These are phyloP conservation scores for Agrocybe praecox DNA, from an alignment of 768 basidiomycete species.

Conservation along the genomic window DNA sequence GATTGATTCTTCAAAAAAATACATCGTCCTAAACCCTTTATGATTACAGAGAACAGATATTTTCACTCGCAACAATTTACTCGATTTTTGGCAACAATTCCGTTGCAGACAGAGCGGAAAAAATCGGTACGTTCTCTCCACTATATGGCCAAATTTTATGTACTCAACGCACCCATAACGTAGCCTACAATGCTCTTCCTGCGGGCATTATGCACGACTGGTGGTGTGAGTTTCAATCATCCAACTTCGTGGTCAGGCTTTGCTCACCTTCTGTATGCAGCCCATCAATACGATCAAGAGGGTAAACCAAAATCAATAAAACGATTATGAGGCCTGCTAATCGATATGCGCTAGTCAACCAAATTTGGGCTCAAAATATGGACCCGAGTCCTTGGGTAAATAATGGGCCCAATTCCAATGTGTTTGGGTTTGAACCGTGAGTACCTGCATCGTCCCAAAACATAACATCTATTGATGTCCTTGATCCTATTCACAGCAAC, in stretches of 20 bases:
- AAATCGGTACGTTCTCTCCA: constrained; percentile 29
- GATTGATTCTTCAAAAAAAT: background rate
- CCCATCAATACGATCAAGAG: constrained; percentile 47
- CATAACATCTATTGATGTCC: background rate
- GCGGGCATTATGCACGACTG: constrained; percentile 40
- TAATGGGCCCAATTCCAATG: constrained; percentile 40
- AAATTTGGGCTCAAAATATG: constrained; percentile 43
- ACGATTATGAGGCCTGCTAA: background rate
- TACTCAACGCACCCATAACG: background rate
- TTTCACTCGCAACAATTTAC: constrained; percentile 43
- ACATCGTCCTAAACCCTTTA: background rate
- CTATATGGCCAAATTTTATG: background rate
- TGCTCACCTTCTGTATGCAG: constrained; percentile 14
- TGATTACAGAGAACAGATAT: constrained; percentile 40
- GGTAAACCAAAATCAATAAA: constrained; percentile 19
- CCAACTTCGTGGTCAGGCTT: no score
- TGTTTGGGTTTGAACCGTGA: constrained; percentile 46
- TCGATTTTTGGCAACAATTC: constrained; percentile 43
- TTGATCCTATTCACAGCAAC: constrained; percentile 26
- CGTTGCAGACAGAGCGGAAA: constrained; percentile 42
- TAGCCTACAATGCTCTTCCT: constrained; percentile 44
- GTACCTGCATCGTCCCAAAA: background rate
- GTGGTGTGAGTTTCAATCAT: constrained; percentile 29
- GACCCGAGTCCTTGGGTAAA: constrained; percentile 39
- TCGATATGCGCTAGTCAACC: constrained; percentile 30